Evolutionary conservation across 148 eudicot genomes (phyloP).

Genomic region (Amaranthus hypochondriacus): DNA sequence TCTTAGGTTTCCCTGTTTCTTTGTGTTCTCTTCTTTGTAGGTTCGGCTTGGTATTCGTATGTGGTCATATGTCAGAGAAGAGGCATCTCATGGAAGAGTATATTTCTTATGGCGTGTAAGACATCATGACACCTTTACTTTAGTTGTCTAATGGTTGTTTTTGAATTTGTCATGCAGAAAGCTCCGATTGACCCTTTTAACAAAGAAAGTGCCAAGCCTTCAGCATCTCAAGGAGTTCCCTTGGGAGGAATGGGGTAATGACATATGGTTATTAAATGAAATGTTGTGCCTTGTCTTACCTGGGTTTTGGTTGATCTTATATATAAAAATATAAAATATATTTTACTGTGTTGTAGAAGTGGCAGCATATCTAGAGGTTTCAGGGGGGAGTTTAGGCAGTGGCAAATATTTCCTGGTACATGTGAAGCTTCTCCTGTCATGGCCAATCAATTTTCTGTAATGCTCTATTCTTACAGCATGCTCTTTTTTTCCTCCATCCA

Average conservation of each 20-base stretch:
- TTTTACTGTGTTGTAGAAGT: slow-evolving; percentile 50
- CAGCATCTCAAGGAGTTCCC: slow-evolving; percentile 95
- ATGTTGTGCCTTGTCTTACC: slow-evolving; percentile 14
- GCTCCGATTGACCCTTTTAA: slow-evolving; percentile 98
- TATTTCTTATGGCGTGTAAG: slow-evolving; percentile 1
- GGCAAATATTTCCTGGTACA: slow-evolving; percentile 89
- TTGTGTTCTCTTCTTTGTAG: slow-evolving; percentile 31
- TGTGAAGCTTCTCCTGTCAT: slow-evolving; percentile 93
- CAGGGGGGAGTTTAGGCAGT: slow-evolving; percentile 93
- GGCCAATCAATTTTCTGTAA: slow-evolving; percentile 99
- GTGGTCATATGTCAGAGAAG: slow-evolving; percentile 95
- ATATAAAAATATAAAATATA: not conserved
- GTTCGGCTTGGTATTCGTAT: slow-evolving; percentile 87
- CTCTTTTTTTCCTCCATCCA: not conserved
- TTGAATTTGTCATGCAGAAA: slow-evolving; percentile 44
- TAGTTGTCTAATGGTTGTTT: slow-evolving; percentile 9
- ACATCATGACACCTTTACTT: not conserved
- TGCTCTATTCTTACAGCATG: slow-evolving; percentile 27
- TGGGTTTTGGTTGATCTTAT: slow-evolving; percentile 18
- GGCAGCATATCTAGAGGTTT: slow-evolving; percentile 99
- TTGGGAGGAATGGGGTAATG: slow-evolving; percentile 99
- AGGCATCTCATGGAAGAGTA: slow-evolving; percentile 98
- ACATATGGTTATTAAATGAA: slow-evolving; percentile 8
- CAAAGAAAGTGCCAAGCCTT: slow-evolving; percentile 73
- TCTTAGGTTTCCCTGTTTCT: not conserved